phyloP scores from a whole-genome alignment of 1,284 basidiomycete genomes.

The Ganoderma leucocontextum region DNA sequence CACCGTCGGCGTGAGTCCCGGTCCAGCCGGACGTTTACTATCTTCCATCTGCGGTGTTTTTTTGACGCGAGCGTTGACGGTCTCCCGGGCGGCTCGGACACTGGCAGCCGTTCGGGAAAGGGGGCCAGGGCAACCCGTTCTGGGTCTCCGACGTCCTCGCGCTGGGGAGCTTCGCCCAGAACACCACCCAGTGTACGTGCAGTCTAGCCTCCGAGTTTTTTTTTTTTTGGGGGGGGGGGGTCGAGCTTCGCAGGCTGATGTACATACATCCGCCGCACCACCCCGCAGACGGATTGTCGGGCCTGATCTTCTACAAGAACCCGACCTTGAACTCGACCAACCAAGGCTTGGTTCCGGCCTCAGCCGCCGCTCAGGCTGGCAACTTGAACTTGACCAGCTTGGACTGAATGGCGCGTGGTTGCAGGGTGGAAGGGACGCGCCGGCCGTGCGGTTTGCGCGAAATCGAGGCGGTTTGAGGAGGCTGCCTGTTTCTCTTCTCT shows the following conservation, averaged over 20 bases:
- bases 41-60: neutral
- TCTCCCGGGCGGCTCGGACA: too few relatives aligned
- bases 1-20: conserved; percentile 19
- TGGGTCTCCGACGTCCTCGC: conserved; percentile 28
- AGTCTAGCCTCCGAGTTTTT: too few relatives aligned
- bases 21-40: too few relatives aligned
- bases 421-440: too few relatives aligned
- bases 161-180: conserved; percentile 25
- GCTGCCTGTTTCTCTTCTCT: too few relatives aligned
- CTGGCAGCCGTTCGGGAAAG: conserved; percentile 28
- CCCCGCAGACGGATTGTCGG: conserved; percentile 1
- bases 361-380: neutral
- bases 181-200: neutral
- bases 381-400: neutral
- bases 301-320: conserved; percentile 29
- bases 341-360: neutral
- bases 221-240: too few relatives aligned
- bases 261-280: conserved; percentile 15
- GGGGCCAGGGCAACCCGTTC: conserved; percentile 26
- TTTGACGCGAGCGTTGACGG: neutral
- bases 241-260: neutral
- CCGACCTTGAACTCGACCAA: neutral
- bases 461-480: too few relatives aligned
- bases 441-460: too few relatives aligned
- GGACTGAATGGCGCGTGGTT: too few relatives aligned